Conservation (phyloP, 306 rosid genomes). For the Abrus precatorius region DNA sequence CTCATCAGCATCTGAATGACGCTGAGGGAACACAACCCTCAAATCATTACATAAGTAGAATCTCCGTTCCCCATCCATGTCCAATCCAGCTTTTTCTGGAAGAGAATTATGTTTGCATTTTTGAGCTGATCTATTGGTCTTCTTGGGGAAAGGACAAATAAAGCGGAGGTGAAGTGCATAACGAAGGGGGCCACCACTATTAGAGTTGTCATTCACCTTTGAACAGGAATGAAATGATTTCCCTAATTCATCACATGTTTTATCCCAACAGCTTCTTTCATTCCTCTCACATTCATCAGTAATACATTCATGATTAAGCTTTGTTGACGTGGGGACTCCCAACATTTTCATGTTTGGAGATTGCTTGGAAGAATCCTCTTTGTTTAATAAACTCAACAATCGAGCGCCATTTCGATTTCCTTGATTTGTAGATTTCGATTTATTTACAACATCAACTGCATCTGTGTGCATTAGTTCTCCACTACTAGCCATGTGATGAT, state of each 20-base stretch:
- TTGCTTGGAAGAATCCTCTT: constrained; percentile 56
- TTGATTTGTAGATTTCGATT: constrained; percentile 47
- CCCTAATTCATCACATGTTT: constrained; percentile 60
- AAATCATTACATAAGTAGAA: constrained; percentile 90
- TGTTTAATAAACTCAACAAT: constrained; percentile 54
- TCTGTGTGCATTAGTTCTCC: constrained; percentile 53
- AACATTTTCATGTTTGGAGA: constrained; percentile 38
- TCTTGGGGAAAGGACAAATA: constrained; percentile 78
- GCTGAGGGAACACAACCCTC: constrained; percentile 95
- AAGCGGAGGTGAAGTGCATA: constrained; percentile 98
- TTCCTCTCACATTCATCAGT: constrained; percentile 48
- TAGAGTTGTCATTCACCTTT: constrained; percentile 66
- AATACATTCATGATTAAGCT: constrained; percentile 46
- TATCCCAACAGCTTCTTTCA: constrained; percentile 63
- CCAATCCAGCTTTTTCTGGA: constrained; percentile 61
- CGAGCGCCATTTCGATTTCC: constrained; percentile 53
- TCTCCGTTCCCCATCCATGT: constrained; percentile 70
- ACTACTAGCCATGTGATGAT: constrained; percentile 25
- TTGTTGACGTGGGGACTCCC: constrained; percentile 44
- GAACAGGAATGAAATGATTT: constrained; percentile 61
- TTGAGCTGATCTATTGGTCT: constrained; percentile 58
- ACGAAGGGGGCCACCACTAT: constrained; percentile 74
- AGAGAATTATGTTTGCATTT: constrained; percentile 63
- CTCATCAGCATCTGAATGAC: constrained; percentile 96
- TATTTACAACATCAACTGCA: constrained; percentile 50